Evolutionary conservation across 164 flowering plant species (phyloP).

Genomic region (Umbellularia californica): DNA sequence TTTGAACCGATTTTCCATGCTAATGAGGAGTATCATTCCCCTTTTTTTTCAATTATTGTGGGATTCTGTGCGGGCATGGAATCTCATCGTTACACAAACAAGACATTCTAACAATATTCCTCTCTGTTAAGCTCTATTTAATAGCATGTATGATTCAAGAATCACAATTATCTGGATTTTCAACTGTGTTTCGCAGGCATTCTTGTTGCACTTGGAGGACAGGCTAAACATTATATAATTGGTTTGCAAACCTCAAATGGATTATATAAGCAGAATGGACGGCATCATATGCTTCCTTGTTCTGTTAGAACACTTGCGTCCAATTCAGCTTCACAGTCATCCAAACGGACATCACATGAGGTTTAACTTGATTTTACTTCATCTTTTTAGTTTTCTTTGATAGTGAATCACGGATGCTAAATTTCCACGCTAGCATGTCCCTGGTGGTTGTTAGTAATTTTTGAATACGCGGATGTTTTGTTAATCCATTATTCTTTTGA

Average conservation of each 20-base stretch:
- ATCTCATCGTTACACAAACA: too few species aligned
- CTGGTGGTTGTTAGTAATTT: not conserved
- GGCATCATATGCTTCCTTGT: conserved; percentile 11
- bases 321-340: conserved; percentile 26
- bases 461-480: not conserved
- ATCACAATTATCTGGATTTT: not conserved
- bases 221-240: conserved; percentile 8
- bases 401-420: not conserved
- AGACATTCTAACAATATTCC: too few species aligned
- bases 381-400: not conserved
- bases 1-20: too few species aligned
- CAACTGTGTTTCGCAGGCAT: conserved; percentile 16
- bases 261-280: conserved; percentile 3
- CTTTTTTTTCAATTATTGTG: too few species aligned
- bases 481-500: not conserved
- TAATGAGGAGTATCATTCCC: too few species aligned
- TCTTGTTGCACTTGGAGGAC: conserved; percentile 6
- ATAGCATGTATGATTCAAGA: too few species aligned
- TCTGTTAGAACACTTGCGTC: conserved; percentile 26
- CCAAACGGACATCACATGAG: conserved; percentile 15
- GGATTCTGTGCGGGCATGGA: too few species aligned
- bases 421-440: not conserved
- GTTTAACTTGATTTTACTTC: conserved; percentile 8
- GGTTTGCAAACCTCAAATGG: conserved; percentile 10
- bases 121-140: too few species aligned